Percentiles rank a stretch among this genome's conserved stretches.
phyloP scores from a whole-genome alignment of 2,329 filamentous ascomycete genomes.

The Diaporthe vaccinii region DNA sequence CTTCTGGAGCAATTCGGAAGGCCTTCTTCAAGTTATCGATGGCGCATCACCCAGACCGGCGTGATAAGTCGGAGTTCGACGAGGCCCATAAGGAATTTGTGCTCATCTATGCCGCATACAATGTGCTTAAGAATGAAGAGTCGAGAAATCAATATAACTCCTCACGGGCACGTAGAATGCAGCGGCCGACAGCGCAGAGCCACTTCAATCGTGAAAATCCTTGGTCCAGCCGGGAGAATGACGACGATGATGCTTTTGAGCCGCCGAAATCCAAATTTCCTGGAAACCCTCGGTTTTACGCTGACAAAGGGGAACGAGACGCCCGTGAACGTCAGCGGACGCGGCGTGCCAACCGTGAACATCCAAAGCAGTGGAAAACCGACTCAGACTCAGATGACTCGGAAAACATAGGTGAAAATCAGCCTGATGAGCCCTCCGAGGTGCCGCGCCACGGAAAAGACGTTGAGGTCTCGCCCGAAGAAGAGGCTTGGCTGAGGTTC shows the following conservation, averaged over 20 bases:
- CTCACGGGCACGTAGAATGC: background rate
- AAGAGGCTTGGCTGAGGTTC: background rate
- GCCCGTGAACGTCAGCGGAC: background rate
- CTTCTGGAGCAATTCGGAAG: background rate
- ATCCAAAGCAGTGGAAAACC: background rate
- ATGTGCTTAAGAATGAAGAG: background rate
- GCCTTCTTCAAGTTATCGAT: background rate
- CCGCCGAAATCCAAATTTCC: background rate
- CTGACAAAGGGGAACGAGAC: background rate
- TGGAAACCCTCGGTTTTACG: background rate
- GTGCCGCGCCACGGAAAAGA: background rate
- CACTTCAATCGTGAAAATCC: background rate
- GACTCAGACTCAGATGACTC: background rate
- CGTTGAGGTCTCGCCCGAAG: background rate
- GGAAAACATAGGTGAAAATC: too few relatives aligned
- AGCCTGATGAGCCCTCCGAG: background rate
- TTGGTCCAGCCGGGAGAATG: too few relatives aligned
- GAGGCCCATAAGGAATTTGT: background rate
- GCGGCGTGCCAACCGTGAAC: background rate
- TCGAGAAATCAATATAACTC: background rate
- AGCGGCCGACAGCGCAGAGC: background rate
- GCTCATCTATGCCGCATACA: background rate
- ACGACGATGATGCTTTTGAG: background rate
- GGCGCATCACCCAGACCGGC: background rate
- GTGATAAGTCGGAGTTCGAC: background rate